phyloP scores from a whole-genome alignment of 2,329 filamentous ascomycete species.

The Talaromyces sp. region DNA sequence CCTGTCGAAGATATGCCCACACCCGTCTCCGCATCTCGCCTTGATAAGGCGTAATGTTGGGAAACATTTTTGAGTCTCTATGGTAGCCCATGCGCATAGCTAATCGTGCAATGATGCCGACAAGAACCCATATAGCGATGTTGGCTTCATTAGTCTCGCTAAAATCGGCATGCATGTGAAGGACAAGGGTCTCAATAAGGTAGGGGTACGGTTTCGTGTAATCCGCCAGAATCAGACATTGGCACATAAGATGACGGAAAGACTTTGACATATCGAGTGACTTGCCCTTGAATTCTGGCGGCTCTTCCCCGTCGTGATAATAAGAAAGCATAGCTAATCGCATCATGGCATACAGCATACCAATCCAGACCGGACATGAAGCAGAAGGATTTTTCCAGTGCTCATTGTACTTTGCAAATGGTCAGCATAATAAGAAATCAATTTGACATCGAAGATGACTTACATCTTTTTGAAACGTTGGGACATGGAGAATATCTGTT shows the following conservation, averaged over 20 bases:
- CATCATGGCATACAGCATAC: conserved; percentile 60
- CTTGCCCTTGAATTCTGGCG: conserved; percentile 57
- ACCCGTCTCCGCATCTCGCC: conserved; percentile 53
- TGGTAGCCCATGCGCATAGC: conserved; percentile 65
- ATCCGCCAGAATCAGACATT: conserved; percentile 59
- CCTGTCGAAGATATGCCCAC: conserved; percentile 49
- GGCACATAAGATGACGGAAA: conserved; percentile 53
- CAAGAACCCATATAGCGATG: conserved; percentile 55
- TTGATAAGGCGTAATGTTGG: conserved; percentile 55
- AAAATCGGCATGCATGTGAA: conserved; percentile 60
- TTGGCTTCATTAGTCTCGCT: conserved; percentile 56
- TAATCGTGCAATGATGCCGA: conserved; percentile 55
- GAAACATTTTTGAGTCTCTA: conserved; percentile 56
- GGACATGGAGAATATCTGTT: conserved; percentile 67
- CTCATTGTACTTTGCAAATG: conserved; percentile 49
- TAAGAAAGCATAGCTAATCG: conserved; percentile 60
- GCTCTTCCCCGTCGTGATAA: conserved; percentile 56
- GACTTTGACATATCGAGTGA: conserved; percentile 44
- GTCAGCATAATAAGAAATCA: conserved; percentile 4
- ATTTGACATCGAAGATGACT: conserved; percentile 7
- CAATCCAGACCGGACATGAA: conserved; percentile 57
- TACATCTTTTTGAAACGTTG: conserved; percentile 75
- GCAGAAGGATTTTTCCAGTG: conserved; percentile 57
- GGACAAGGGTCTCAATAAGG: conserved; percentile 57
- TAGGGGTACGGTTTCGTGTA: conserved; percentile 58